Evolutionary conservation across 2,329 filamentous ascomycete species (phyloP), one percentile per base, ranked within the genome.

Genomic region (Stachybotrys echinatus): DNA sequence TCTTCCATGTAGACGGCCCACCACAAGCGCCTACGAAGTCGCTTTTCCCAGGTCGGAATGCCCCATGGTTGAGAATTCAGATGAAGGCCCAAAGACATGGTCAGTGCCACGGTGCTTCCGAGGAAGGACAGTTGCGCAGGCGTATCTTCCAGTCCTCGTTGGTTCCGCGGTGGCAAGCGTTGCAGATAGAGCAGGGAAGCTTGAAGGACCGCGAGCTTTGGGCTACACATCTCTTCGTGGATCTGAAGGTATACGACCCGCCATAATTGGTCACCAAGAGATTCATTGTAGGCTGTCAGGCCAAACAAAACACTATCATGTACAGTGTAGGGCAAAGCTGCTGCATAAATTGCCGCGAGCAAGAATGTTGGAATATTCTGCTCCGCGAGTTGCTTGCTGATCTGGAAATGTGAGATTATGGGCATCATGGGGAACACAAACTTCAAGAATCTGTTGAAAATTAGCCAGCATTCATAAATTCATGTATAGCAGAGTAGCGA

Each of bases 1-100:
- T 72, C 68, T 49, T 71, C 64, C 17, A 62, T 54, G 45, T 69
- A 71, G 5, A 70, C 54, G 6, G 65, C 65, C 69, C 69, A 71
- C 67, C 68, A 71, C 7, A 72, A 54, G 6, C 69, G 58, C 19
- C 65, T 55, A 2, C 68, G 62, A 7, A 70, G 57, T 10, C 66
- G 59, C 48, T 69, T 69, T 48, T 71, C 68, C 60, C 64, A 66
- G 2, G 58, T 54, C 2, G 68, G 67, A 40, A 71, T 63, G 3
- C 65, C 66, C 63, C 67, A 69, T 54, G 61, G 62, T 8, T 59
- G 60, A 37, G 62, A 67, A 51, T 70, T 66, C 3, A 70, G 58
- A 47, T 70, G 65, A 21, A 70, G 56, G 1, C 66, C 67, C 2
- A 70, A 57, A 12, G 61, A 62, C 7, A 58, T 58, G 1, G 66